Percentiles rank a stretch among this genome's conserved stretches.
These are phyloP conservation scores for Catharanthus roseus DNA, from an alignment of 257 asterid species.

Conservation along the genomic window DNA sequence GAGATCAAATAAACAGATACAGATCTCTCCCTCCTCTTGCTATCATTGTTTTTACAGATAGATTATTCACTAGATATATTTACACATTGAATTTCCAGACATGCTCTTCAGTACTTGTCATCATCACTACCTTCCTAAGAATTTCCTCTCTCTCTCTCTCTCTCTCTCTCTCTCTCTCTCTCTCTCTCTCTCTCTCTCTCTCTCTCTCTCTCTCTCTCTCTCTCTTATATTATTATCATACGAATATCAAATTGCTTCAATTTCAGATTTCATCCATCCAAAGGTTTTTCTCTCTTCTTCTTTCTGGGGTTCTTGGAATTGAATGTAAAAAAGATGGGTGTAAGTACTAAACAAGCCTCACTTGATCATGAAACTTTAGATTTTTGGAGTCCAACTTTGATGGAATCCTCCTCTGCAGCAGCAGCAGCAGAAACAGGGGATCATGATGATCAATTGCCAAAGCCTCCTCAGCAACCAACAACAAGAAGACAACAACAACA, in stretches of 20 bases:
- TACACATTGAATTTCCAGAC: constrained; percentile 15
- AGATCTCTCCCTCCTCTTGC: constrained; percentile 21
- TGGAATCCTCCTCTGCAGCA: constrained; percentile 16
- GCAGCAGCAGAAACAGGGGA: too few species aligned
- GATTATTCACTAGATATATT: constrained; percentile 9
- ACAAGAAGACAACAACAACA: constrained; percentile 20
- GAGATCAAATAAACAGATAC: constrained; percentile 20
- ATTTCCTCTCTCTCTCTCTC: not conserved
- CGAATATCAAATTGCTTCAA: constrained; percentile 5
- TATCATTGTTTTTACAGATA: constrained; percentile 38
- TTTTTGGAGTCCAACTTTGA: constrained; percentile 30
- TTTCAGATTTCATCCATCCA: constrained; percentile 5
- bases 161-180: too few species aligned
- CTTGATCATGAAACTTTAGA: constrained; percentile 27
- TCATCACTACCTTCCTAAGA: constrained; percentile 40
- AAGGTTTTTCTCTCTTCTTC: not conserved
- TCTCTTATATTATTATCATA: constrained; percentile 17
- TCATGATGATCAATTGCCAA: constrained; percentile 23
- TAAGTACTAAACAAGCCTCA: constrained; percentile 26
- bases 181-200: not conserved
- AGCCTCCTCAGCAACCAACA: constrained; percentile 25
- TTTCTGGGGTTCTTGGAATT: not conserved
- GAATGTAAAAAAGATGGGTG: constrained; percentile 29
- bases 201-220: too few species aligned
- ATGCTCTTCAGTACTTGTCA: constrained; percentile 33